phyloP scores from a whole-genome alignment of 495 filamentous ascomycete genomes.

The Penicillium lividum region DNA sequence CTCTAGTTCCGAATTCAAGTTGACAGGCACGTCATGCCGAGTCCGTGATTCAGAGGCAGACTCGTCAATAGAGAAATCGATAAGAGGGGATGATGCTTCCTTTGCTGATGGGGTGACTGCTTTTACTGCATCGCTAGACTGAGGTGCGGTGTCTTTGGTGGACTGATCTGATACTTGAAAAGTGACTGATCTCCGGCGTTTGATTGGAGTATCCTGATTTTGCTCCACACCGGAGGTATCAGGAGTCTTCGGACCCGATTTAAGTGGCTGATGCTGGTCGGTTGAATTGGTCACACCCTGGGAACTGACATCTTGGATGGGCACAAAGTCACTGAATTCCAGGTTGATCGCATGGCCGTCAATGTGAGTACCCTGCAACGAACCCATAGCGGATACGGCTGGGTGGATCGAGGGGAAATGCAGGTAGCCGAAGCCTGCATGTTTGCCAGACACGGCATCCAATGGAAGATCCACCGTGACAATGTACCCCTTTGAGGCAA shows the following conservation, averaged over 20 bases:
- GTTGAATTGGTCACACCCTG: conserved; percentile 1
- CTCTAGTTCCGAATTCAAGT: conserved; percentile 27
- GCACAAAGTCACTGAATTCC: conserved; percentile 65
- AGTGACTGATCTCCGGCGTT: conserved; percentile 23
- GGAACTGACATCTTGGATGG: conserved; percentile 16
- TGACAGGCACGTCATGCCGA: conserved; percentile 9
- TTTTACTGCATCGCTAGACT: background rate
- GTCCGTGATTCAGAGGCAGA: background rate
- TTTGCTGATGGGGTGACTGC: background rate
- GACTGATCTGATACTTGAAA: conserved; percentile 14
- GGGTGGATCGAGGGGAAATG: conserved; percentile 74
- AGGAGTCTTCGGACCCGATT: background rate
- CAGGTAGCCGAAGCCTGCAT: conserved; percentile 93
- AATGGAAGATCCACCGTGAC: conserved; percentile 81
- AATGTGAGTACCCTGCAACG: conserved; percentile 72
- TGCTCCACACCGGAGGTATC: background rate
- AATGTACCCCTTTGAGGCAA: conserved; percentile 70
- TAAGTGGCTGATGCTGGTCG: background rate
- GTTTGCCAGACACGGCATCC: conserved; percentile 73
- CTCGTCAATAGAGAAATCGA: conserved; percentile 26
- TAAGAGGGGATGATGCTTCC: conserved; percentile 12
- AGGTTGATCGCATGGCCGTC: conserved; percentile 83
- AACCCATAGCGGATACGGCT: conserved; percentile 72
- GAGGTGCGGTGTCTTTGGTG: background rate
- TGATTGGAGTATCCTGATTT: conserved; percentile 1